Base-by-base conservation (phyloP, 2,329 filamentous ascomycete genomes). In the Camptophora hylomeconis region DNA sequence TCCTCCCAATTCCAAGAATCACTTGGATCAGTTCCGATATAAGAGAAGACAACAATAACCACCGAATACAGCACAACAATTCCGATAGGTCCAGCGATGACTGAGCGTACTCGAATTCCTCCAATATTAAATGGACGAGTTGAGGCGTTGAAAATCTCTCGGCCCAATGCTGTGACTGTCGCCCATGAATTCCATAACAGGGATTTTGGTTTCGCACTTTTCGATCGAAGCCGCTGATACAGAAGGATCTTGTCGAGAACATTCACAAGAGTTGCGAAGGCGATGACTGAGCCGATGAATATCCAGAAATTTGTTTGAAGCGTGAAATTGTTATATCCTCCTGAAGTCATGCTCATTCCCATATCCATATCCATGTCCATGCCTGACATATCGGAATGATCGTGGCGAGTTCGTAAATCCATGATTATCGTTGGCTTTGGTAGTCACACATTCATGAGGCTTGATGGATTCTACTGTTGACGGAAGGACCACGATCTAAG, bases 241-340 rank as follows among this genome's bases (percentile, higher is more conserved):
- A 56, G 63, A 9, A 72, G 42, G 10, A 60, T 40, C 24, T 57
- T 50, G 40, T 68, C 67, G 38, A 62, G 53, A 1, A 49, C 38
- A 34, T 64, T 61, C 19, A 53, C 44, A 1, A 51, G 30, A 2
- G 50, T 46, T 10, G 50, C 52, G 24, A 47, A 44, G 7, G 38
- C 54, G 31, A 57, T 50, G 22, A 48, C 46, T 26, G 52, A 47
- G 5, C 53, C 54, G 9, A 69, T 56, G 3, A 65, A 57, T 1
- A 56, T 58, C 58, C 65, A 69, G 46, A 69, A 70, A 42, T 63
- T 61, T 26, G 59, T 54, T 38, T 67, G 65, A 30, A 69, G 52
- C 16, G 58, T 51, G 31, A 56, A 56, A 19, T 63, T 54, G 19
- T 50, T 50, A 5, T 63, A 63, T 17, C 63, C 46, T 25, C 56